Evolutionary conservation across 2,329 filamentous ascomycete genomes (phyloP).

Genomic region (Dothideomycetidae sp.): DNA sequence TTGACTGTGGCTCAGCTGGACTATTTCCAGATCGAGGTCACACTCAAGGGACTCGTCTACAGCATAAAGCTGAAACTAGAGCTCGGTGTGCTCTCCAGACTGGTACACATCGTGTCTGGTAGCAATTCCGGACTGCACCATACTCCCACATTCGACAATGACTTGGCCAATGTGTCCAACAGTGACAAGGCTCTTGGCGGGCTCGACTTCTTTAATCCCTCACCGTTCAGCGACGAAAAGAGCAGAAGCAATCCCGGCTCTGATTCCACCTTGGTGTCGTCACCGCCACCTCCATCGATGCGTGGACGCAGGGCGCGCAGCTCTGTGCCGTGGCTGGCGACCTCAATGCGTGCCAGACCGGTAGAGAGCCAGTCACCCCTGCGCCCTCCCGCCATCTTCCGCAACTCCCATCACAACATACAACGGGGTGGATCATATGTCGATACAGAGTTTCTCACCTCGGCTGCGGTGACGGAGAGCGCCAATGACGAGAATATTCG

Average conservation of each 20-base stretch:
- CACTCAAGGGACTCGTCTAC: slow-evolving; percentile 25
- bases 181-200: slow-evolving; percentile 6
- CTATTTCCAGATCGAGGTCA: slow-evolving; percentile 22
- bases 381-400: slow-evolving; percentile 1
- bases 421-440: slow-evolving; percentile 6
- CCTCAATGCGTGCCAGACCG: background rate
- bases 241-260: slow-evolving; percentile 1
- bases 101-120: slow-evolving; percentile 15
- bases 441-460: slow-evolving; percentile 6
- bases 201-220: slow-evolving; percentile 8
- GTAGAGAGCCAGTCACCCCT: slow-evolving; percentile 1
- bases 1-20: slow-evolving; percentile 22
- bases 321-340: slow-evolving; percentile 9
- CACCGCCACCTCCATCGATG: background rate
- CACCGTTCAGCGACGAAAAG: background rate
- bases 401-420: slow-evolving; percentile 3
- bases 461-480: slow-evolving; percentile 5
- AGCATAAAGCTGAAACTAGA: slow-evolving; percentile 17
- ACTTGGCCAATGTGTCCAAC: slow-evolving; percentile 8
- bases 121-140: slow-evolving; percentile 5
- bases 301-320: background rate
- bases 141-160: slow-evolving; percentile 8
- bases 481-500: slow-evolving; percentile 7
- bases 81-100: slow-evolving; percentile 19
- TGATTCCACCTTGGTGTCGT: slow-evolving; percentile 2